phyloP scores from a whole-genome alignment of 129 eudicot genomes.

The Pittosporum tobira region DNA sequence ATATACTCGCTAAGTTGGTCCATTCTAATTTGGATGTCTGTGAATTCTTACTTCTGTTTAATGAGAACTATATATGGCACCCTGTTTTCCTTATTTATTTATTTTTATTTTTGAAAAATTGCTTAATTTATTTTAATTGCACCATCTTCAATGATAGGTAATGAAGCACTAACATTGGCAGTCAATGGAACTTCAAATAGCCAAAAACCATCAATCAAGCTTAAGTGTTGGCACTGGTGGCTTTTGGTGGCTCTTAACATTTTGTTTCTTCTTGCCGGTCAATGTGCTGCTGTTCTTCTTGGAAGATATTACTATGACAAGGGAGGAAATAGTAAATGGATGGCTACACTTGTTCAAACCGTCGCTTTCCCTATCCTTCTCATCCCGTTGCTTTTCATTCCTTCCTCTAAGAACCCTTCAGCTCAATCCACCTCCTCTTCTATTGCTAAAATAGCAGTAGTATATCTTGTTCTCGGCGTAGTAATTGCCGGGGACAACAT shows the following conservation, averaged over 20 bases:
- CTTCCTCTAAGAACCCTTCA: constrained; percentile 27
- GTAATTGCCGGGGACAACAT: constrained; percentile 77
- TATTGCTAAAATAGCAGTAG: constrained; percentile 8
- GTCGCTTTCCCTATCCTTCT: constrained; percentile 77
- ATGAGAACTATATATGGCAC: not conserved
- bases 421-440: constrained; percentile 19
- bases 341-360: constrained; percentile 83
- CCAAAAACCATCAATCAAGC: constrained; percentile 28
- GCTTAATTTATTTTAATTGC: constrained; percentile 2
- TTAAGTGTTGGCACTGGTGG: constrained; percentile 73
- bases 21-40: no score
- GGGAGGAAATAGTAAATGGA: constrained; percentile 84
- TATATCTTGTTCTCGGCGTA: constrained; percentile 48
- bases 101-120: no score
- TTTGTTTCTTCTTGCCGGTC: constrained; percentile 64
- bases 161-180: no score
- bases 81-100: no score
- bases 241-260: constrained; percentile 51
- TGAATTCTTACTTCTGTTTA: no score
- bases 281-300: constrained; percentile 71
- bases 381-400: constrained; percentile 53
- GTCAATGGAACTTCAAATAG: constrained; percentile 27
- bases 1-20: no score
- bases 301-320: constrained; percentile 83
- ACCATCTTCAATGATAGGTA: constrained; percentile 27